phyloP scores from a whole-genome alignment of 495 filamentous ascomycete species.

The Hypoxylon fuscum region DNA sequence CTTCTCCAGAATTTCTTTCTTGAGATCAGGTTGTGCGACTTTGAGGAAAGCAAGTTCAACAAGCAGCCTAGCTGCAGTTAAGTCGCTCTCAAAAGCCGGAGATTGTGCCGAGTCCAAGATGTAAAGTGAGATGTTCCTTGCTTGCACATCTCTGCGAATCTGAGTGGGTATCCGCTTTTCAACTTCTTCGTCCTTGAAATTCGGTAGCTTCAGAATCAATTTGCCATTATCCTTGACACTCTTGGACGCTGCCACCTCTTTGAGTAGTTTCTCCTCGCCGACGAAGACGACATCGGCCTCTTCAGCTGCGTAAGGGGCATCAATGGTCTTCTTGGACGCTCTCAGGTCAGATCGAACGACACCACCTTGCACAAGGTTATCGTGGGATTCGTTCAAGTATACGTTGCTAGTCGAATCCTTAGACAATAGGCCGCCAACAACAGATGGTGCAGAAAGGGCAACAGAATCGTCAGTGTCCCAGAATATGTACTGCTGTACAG shows the following conservation, averaged over 20 bases:
- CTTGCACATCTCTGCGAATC: constrained; percentile 72
- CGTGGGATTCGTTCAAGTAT: constrained; percentile 74
- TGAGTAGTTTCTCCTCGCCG: constrained; percentile 79
- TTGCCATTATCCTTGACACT: constrained; percentile 76
- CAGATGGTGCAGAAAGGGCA: constrained; percentile 68
- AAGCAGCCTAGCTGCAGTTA: constrained; percentile 63
- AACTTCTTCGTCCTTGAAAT: constrained; percentile 83
- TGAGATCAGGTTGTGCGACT: constrained; percentile 70
- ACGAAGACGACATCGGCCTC: constrained; percentile 82
- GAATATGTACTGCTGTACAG: constrained; percentile 85
- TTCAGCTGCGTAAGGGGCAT: constrained; percentile 82
- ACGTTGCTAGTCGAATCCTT: constrained; percentile 80
- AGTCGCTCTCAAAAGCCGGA: constrained; percentile 68
- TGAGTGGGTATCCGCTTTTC: constrained; percentile 83
- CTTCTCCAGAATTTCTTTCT: constrained; percentile 55
- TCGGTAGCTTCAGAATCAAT: constrained; percentile 77
- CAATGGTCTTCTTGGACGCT: constrained; percentile 79
- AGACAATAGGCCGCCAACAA: constrained; percentile 76
- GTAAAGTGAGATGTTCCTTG: constrained; percentile 73
- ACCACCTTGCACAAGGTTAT: constrained; percentile 90
- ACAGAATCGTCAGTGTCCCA: constrained; percentile 88
- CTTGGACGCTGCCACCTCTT: constrained; percentile 74
- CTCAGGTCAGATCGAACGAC: constrained; percentile 85
- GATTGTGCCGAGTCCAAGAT: constrained; percentile 75
- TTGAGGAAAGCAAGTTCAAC: constrained; percentile 84